phyloP scores from a whole-genome alignment of 2,329 filamentous ascomycete species.

The Graphilbum ipis-grandicollis region DNA sequence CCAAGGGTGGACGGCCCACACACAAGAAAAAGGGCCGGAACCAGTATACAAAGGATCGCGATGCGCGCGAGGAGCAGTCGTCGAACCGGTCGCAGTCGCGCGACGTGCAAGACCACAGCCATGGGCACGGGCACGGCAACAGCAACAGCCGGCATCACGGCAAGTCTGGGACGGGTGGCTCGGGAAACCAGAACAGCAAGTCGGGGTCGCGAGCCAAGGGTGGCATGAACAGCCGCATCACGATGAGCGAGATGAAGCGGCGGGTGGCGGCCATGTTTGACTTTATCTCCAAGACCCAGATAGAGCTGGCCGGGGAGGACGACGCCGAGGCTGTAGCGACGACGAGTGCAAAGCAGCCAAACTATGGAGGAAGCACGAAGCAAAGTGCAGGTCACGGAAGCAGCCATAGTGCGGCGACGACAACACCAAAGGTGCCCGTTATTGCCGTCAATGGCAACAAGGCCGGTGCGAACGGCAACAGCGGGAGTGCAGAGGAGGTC shows the following conservation, averaged over 20 bases:
- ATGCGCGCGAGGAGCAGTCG: slow-evolving; percentile 37
- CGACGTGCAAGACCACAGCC: slow-evolving; percentile 36
- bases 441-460: not conserved
- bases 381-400: too few relatives aligned
- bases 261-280: slow-evolving; percentile 72
- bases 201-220: slow-evolving; percentile 33
- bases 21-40: slow-evolving; percentile 57
- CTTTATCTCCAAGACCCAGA: slow-evolving; percentile 76
- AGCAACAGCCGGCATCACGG: slow-evolving; percentile 18
- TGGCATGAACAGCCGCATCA: slow-evolving; percentile 49
- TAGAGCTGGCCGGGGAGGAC: slow-evolving; percentile 59
- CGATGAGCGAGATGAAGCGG: slow-evolving; percentile 76
- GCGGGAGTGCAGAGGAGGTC: not conserved
- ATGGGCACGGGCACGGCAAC: too few relatives aligned
- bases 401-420: too few relatives aligned
- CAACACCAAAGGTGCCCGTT: not conserved
- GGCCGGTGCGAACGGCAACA: not conserved
- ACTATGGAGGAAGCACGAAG: too few relatives aligned
- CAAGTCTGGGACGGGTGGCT: slow-evolving; percentile 14
- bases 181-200: slow-evolving; percentile 21
- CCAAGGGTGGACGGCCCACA: slow-evolving; percentile 39
- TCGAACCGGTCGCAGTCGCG: slow-evolving; percentile 34
- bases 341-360: too few relatives aligned
- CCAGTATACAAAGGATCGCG: slow-evolving; percentile 66
- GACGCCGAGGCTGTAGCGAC: slow-evolving; percentile 1